Conservation (phyloP, 1,139 yeast genomes). For the Magnusiomyces starmeri region DNA sequence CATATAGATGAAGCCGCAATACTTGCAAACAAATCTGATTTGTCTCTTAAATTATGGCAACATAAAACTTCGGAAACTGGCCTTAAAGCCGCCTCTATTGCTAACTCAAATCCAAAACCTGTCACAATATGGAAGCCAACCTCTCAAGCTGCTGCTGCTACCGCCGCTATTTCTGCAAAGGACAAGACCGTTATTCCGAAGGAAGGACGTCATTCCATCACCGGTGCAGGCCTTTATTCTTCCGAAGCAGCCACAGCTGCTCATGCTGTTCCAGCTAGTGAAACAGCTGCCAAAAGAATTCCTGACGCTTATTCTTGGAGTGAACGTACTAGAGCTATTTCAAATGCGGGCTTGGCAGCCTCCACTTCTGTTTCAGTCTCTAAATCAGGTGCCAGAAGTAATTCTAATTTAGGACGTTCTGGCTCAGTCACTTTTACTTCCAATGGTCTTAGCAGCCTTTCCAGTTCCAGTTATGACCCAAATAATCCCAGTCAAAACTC, state of each 20-base stretch:
- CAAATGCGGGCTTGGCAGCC: slow-evolving; percentile 16
- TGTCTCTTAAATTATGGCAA: slow-evolving; percentile 34
- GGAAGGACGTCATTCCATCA: slow-evolving; percentile 15
- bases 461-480: background rate
- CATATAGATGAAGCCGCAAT: slow-evolving; percentile 32
- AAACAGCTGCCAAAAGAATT: slow-evolving; percentile 30
- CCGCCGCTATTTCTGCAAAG: slow-evolving; percentile 46
- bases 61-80: slow-evolving; percentile 32
- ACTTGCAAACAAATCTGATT: slow-evolving; percentile 32
- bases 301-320: slow-evolving; percentile 36
- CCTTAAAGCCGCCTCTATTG: slow-evolving; percentile 35
- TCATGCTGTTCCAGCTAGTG: slow-evolving; percentile 30
- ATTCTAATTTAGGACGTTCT: slow-evolving; percentile 8
- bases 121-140: slow-evolving; percentile 33
- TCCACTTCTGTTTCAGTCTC: slow-evolving; percentile 16
- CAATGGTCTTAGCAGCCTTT: slow-evolving; percentile 13
- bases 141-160: slow-evolving; percentile 34
- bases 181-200: slow-evolving; percentile 20
- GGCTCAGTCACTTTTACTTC: slow-evolving; percentile 9
- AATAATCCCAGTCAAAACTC: slow-evolving; percentile 6
- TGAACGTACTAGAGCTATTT: slow-evolving; percentile 18
- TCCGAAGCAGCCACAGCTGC: slow-evolving; percentile 29
- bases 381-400: slow-evolving; percentile 16
- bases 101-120: slow-evolving; percentile 26
- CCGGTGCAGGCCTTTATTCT: slow-evolving; percentile 20